Base-by-base conservation (phyloP, 2,329 filamentous ascomycete species). In the Cercospora sp. region DNA sequence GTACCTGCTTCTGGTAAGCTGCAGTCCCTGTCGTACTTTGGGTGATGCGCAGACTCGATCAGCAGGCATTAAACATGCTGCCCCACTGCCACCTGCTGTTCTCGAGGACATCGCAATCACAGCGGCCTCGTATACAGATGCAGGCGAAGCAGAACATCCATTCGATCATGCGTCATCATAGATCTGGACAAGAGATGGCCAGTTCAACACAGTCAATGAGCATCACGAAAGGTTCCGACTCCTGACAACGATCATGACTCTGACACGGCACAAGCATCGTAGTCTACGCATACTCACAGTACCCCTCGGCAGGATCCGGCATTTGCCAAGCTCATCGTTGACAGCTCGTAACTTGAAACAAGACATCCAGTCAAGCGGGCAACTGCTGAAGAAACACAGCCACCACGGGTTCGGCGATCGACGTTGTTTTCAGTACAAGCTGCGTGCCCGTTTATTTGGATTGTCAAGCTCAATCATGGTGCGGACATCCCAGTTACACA, bases 331-430 rank as follows among this genome's bases (percentile, higher is more conserved):
- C 48, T 13, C 48, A 16, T 23, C 20, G 48, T 13, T 26, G 48
- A 53, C 48, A 55, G 48, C 48, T 55, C 48, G 48, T 55, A 30
- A 55, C 48, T 26, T 55, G 48, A 55, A 28, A 55, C 48, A 55
- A 23, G 48, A 55, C 48, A 55, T n/a, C 20, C 23, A 7, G 30
- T 16, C 13, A 55, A 28, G 48, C 48, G 48, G 26, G 48, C 23
- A 55, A 26, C 12, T 55, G 10, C 16, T 30, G 10, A 13, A 55
- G 26, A 16, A 23, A 23, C 45, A 48, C 45, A 48, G 45, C 45
- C 45, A 48, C 42, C 3, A 26, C 13, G 13, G 18, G 48, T 16
- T 12, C 20, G 48, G 23, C 13, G 48, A 28, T 53, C 48, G 48
- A 53, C 48, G 23, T 53, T 10, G 23, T 53, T 26, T 23, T 28